A percentile compares a stretch with the other conserved stretches of the same genome.
Evolutionary conservation across 2,329 filamentous ascomycete genomes (phyloP).

Genomic region (Cladosporium phlei): DNA sequence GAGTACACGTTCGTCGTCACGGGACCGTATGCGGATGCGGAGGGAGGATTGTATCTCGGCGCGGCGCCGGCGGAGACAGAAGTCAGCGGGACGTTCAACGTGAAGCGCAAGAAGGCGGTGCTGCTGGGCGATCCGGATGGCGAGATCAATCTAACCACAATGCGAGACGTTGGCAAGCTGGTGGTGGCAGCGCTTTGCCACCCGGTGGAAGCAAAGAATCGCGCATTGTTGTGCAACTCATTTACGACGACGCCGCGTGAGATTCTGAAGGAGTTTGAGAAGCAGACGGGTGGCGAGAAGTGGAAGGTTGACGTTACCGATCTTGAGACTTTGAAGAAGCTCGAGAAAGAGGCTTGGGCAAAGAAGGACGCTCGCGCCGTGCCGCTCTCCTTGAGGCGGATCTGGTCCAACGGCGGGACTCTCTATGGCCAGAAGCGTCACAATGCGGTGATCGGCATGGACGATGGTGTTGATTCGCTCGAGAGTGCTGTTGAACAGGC

Average conservation of each 20-base stretch:
- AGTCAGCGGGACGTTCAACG: slow-evolving; percentile 56
- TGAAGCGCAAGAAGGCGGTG: slow-evolving; percentile 52
- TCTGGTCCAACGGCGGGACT: slow-evolving; percentile 69
- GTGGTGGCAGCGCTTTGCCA: slow-evolving; percentile 59
- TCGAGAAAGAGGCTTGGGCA: slow-evolving; percentile 59
- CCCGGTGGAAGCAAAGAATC: slow-evolving; percentile 50
- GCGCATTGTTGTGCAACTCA: slow-evolving; percentile 63
- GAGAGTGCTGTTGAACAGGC: slow-evolving; percentile 41
- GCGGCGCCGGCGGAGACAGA: slow-evolving; percentile 36
- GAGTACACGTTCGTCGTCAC: slow-evolving; percentile 65
- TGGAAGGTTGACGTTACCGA: slow-evolving; percentile 54
- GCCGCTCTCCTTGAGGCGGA: slow-evolving; percentile 58
- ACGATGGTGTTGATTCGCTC: slow-evolving; percentile 49
- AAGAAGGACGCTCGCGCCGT: slow-evolving; percentile 50
- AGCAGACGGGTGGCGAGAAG: slow-evolving; percentile 50
- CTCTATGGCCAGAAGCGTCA: slow-evolving; percentile 61
- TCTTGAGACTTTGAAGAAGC: slow-evolving; percentile 49
- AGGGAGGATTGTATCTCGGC: slow-evolving; percentile 47
- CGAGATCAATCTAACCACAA: slow-evolving; percentile 63
- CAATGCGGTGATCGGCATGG: slow-evolving; percentile 53
- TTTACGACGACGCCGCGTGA: slow-evolving; percentile 62
- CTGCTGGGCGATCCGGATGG: slow-evolving; percentile 60
- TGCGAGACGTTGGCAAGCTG: slow-evolving; percentile 65
- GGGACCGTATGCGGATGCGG: slow-evolving; percentile 59
- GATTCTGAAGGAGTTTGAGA: slow-evolving; percentile 64